Evolutionary conservation across 805 yeast species (phyloP).

Genomic region (Danielia oregonensis): DNA sequence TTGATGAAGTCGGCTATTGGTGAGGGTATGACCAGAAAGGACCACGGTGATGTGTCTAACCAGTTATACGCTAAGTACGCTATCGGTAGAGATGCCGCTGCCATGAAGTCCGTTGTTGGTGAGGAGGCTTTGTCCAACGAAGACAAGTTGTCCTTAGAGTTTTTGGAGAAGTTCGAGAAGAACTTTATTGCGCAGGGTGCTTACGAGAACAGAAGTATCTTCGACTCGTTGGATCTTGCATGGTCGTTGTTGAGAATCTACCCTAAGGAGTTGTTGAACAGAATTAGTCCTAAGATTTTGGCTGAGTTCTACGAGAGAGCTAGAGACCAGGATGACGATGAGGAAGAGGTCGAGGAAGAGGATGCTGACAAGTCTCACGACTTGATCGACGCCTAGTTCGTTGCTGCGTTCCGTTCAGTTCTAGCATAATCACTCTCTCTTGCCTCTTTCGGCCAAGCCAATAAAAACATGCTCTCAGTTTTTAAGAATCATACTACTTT

Average conservation of each 20-base stretch:
- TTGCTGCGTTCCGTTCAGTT: too few relatives aligned
- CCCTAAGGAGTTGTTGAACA: constrained; percentile 97
- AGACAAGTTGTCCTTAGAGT: constrained; percentile 95
- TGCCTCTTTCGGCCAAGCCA: constrained; percentile 1
- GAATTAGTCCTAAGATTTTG: constrained; percentile 96
- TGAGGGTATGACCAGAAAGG: constrained; percentile 99
- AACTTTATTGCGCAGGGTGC: constrained; percentile 95
- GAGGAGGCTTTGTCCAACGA: constrained; percentile 98
- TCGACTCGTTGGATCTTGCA: constrained; percentile 95
- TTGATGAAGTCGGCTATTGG: constrained; percentile 99
- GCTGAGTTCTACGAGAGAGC: constrained; percentile 93
- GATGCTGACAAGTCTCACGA: constrained; percentile 38
- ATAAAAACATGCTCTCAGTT: too few relatives aligned
- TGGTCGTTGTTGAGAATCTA: constrained; percentile 97
- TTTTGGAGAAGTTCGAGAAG: constrained; percentile 96
- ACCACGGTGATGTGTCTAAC: constrained; percentile 98
- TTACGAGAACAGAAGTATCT: constrained; percentile 90
- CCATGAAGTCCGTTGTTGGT: constrained; percentile 99
- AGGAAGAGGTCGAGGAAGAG: constrained; percentile 41
- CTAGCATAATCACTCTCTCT: constrained; percentile 1
- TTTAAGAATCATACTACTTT: too few relatives aligned
- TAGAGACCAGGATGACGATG: constrained; percentile 60
- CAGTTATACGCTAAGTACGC: constrained; percentile 99
- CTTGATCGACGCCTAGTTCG: constrained; percentile 37
- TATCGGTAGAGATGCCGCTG: constrained; percentile 99